Base-by-base conservation (phyloP, 345 rosid species). In the Aquilaria sinensis region DNA sequence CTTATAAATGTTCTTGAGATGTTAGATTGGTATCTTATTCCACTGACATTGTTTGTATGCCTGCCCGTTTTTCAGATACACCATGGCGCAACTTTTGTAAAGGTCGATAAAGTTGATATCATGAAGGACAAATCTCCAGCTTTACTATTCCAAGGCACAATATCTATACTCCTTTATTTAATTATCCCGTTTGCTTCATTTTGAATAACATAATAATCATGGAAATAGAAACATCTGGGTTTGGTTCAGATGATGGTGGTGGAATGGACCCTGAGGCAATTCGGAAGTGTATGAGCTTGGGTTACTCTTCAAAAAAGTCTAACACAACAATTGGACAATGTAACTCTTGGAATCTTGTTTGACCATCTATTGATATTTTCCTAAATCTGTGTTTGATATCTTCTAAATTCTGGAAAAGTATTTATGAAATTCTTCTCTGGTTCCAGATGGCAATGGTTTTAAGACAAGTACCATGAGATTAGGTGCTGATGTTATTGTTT, bases 381-480 rank as follows among this genome's bases (percentile, higher is more conserved):
- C 14, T 23, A 5, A 34, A 8, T 60, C 43, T 43, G 48, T 23
- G 51, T 31, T 70, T 49, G 16, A 57, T 46, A 10, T 60, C 48
- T 41, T 32, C 31, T 43, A 43, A 30, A 31, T 53, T 43, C 16
- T 59, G 5, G n/a, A 45, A 59, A 16, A 23, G 29, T 46, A 31
- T 45, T 46, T 32, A 6, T 53, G 5, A 37, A 45, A 23, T 23
- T 65, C n/a, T 4, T 41, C 33, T 62, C 52, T 79, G 51, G 56
- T 73, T 79, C 65, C 78, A 93, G 97, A 93, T 88, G 98, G 98
- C 51, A 93, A 90, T 81, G 98, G 98, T 61, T 93, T 93, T 80
- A 93, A 93, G 90, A 90, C 97, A 57, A 93, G 98, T 69, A 90
- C 97, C 64, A 93, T 93, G 97, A 72, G 97, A 66, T 79, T 93